Percentiles rank a stretch among this genome's conserved stretches.
phyloP scores from a whole-genome alignment of 352 stramenopile species.

The Phytophthora pini region DNA sequence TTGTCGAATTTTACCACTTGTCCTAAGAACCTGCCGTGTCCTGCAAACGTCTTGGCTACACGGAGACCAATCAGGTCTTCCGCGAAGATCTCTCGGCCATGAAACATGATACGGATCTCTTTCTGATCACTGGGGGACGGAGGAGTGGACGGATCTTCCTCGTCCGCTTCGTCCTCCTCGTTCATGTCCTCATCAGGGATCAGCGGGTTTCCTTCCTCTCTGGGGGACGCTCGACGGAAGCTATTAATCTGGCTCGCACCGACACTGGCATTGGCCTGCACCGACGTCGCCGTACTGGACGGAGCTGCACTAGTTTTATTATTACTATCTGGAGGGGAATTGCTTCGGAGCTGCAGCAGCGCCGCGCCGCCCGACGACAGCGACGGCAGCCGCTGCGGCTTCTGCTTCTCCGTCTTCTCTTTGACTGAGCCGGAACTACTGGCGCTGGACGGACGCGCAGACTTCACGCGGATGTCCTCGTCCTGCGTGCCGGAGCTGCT shows the following conservation, averaged over 20 bases:
- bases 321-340: conserved; percentile 4
- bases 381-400: conserved; percentile 38
- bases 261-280: background rate
- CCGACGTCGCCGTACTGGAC: background rate
- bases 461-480: conserved; percentile 36
- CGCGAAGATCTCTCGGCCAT: conserved; percentile 73
- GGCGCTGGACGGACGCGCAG: conserved; percentile 11
- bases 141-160: conserved; percentile 23
- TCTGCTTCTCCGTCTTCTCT: conserved; percentile 4
- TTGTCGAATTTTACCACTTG: conserved; percentile 89
- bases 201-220: conserved; percentile 31
- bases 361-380: conserved; percentile 55
- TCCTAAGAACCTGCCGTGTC: conserved; percentile 82
- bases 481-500: conserved; percentile 35
- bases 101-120: conserved; percentile 73
- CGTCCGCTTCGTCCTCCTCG: conserved; percentile 31
- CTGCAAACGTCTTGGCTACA: conserved; percentile 86
- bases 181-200: conserved; percentile 33
- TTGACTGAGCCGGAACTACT: conserved; percentile 8
- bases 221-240: background rate
- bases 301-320: background rate
- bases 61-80: conserved; percentile 82
- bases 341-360: conserved; percentile 35
- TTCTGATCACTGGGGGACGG: conserved; percentile 41
- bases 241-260: background rate